These are phyloP conservation scores for Talaromyces sp. DNA, from an alignment of 2,329 filamentous ascomycete genomes.

Conservation along the genomic window DNA sequence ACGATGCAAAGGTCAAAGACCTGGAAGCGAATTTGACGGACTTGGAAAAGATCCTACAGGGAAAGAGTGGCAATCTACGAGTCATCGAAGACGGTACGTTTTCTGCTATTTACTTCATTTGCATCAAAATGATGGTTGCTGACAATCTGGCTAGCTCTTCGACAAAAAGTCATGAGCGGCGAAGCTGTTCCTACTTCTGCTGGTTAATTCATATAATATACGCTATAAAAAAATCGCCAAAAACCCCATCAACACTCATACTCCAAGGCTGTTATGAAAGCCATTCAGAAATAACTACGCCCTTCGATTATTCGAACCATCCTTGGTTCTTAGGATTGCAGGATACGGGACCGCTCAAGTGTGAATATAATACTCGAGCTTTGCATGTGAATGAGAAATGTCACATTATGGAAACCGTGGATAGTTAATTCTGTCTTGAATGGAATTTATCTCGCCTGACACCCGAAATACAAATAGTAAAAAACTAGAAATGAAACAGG, in stretches of 20 bases:
- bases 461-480: neutral
- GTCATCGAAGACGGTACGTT: slow-evolving; percentile 79
- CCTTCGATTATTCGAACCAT: neutral
- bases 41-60: slow-evolving; percentile 62
- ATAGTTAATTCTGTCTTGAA: neutral
- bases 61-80: slow-evolving; percentile 78
- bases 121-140: slow-evolving; percentile 12
- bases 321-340: neutral
- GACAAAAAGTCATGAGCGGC: slow-evolving; percentile 48
- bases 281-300: neutral
- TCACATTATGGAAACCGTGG: neutral
- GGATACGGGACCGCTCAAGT: neutral
- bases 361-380: neutral
- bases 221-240: neutral
- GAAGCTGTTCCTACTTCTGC: slow-evolving; percentile 32
- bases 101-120: neutral
- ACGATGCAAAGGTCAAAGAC: slow-evolving; percentile 63
- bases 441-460: neutral
- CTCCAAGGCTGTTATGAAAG: neutral
- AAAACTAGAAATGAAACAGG: neutral
- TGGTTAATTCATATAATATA: neutral
- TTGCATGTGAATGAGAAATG: neutral
- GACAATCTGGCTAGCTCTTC: slow-evolving; percentile 36
- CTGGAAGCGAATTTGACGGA: slow-evolving; percentile 61
- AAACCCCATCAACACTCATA: neutral